Base-by-base conservation (phyloP, 1,284 basidiomycete genomes). In the Pascua sp. region DNA sequence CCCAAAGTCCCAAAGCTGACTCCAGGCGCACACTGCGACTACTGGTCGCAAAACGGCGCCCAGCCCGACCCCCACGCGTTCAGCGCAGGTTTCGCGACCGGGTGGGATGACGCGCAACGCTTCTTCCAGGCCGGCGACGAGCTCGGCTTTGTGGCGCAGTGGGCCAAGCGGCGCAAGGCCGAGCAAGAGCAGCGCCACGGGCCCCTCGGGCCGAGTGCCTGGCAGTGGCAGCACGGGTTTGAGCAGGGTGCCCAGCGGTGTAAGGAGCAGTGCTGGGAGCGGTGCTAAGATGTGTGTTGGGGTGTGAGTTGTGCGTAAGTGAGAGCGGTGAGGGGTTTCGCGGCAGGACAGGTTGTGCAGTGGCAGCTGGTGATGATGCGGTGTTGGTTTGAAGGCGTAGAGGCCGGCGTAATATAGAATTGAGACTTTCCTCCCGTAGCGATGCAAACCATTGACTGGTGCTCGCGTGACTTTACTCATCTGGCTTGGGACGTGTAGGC, bases 61-160 rank as follows among this genome's bases (percentile, higher is more conserved):
- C 68, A 75, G 11, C 76, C 86, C 62, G 82, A 90, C 61, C 85
- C 88, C 59, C 82, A 81, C 76, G 80, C 86, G 12, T 90, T 89
- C 67, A 79, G 76, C 32, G 80, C 83, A 1, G 89, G 87, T 1
- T 90, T 87, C 68, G 60, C 77, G 2, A 72, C 79, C 55, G 89
- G 88, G 0, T 91, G 88, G 88, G 81, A 84, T 49, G 88, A 89
- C 65, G 84, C 85, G 0, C 80, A 84, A 65, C 61, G 76, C 47
- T 88, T 88, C 75, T 54, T 70, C 59, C 68, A 18, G 64, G 71
- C 57, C 59, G 62, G 52, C 55, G 65, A 65, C 60, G 84, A 86
- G 72, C 75, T 89, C 18, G 87, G 86, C 36, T 87, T 87, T 70
- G 77, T 80, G 56, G 80, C 80, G 11, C 80, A 81, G 45, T 87